Evolutionary conservation across 257 asterid species (phyloP).

Genomic region (Rhazya stricta): DNA sequence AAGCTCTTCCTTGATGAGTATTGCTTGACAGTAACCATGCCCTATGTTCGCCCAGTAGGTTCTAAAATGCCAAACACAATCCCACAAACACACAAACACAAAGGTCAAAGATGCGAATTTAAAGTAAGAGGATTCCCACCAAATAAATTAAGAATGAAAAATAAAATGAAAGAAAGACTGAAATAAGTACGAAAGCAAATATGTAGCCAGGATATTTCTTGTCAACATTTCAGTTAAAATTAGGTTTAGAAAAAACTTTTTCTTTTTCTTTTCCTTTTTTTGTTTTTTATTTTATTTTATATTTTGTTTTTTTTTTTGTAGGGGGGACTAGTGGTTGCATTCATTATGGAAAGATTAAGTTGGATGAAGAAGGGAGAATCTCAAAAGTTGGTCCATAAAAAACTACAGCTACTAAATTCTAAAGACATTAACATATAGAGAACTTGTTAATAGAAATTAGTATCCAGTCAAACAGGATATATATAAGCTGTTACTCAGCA

Average conservation of each 20-base stretch:
- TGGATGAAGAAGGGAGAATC: background rate
- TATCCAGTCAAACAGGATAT: too few species aligned
- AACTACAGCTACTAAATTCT: background rate
- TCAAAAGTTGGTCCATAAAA: background rate
- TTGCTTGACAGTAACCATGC: conserved; percentile 73
- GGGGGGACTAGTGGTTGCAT: too few species aligned
- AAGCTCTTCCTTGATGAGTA: conserved; percentile 54
- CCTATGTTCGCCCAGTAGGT: conserved; percentile 64
- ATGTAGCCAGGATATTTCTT: background rate
- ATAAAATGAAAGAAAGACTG: background rate
- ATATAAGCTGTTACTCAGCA: too few species aligned
- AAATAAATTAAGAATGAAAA: background rate
- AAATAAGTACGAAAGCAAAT: background rate
- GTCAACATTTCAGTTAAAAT: background rate
- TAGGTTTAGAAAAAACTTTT: too few species aligned
- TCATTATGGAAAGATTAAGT: too few species aligned
- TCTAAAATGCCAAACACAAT: conserved; percentile 33
- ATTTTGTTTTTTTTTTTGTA: too few species aligned
- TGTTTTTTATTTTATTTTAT: too few species aligned
- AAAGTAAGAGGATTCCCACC: background rate
- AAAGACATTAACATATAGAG: background rate
- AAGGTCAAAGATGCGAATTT: conserved; percentile 2
- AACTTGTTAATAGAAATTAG: background rate
- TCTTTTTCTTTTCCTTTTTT: too few species aligned
- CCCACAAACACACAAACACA: conserved; percentile 16